These are phyloP conservation scores for Rhizopogon rudus DNA, from an alignment of 768 basidiomycete species.

Conservation along the genomic window DNA sequence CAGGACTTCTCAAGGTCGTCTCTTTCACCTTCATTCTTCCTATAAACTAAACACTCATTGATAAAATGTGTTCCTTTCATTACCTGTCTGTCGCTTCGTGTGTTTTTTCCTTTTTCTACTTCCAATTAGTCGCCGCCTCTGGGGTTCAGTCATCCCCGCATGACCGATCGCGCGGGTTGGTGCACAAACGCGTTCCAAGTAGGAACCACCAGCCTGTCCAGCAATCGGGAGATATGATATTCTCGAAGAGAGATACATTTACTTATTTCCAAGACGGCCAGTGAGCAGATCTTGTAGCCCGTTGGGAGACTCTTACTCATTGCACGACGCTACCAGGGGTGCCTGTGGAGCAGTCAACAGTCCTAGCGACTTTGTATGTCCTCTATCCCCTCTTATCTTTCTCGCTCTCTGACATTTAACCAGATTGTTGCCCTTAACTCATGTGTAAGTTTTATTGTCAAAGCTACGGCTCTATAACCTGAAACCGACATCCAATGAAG, in stretches of 20 bases:
- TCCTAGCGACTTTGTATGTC: conserved; percentile 21
- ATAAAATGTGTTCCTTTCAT: conserved; percentile 24
- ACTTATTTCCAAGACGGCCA: conserved; percentile 23
- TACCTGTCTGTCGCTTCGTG: conserved; percentile 18
- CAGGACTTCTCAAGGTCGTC: neutral
- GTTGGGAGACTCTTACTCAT: neutral
- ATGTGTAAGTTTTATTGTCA: conserved; percentile 22
- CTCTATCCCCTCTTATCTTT: neutral
- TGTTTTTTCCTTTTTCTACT: conserved; percentile 11
- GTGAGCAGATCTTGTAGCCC: conserved; percentile 10
- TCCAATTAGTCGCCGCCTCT: conserved; percentile 5
- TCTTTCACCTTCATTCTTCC: conserved; percentile 2
- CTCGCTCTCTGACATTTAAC: neutral
- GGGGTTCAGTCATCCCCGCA: conserved; percentile 6
- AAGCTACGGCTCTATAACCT: neutral
- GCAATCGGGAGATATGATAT: conserved; percentile 13
- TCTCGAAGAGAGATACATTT: conserved; percentile 6
- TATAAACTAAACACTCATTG: conserved; percentile 9
- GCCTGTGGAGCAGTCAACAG: conserved; percentile 30
- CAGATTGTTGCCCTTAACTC: conserved; percentile 43
- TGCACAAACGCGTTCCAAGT: conserved; percentile 2
- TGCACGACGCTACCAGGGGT: conserved; percentile 26
- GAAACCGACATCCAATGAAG: conserved; percentile 16
- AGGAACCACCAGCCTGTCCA: neutral
- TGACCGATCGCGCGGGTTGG: conserved; percentile 6